These are phyloP conservation scores for Aspergillus fijiensis DNA, from an alignment of 2,329 filamentous ascomycete genomes.

Conservation along the genomic window DNA sequence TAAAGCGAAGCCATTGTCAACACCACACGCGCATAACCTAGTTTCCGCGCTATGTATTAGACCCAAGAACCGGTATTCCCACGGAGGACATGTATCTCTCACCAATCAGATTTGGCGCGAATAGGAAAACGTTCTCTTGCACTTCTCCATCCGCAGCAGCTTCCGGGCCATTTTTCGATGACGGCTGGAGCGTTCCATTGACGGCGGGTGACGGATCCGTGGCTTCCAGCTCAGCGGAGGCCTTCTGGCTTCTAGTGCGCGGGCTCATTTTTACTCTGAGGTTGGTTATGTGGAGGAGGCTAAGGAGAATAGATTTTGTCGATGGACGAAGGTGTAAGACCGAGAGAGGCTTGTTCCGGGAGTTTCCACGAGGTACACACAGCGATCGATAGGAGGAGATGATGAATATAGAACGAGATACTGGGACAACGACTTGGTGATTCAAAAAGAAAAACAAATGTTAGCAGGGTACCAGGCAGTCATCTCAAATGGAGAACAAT, in stretches of 20 bases:
- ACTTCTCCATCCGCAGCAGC: slow-evolving; percentile 33
- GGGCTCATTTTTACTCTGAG: slow-evolving; percentile 31
- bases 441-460: neutral
- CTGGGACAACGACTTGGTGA: neutral
- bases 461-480: neutral
- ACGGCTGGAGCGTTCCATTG: slow-evolving; percentile 33
- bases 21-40: slow-evolving; percentile 75
- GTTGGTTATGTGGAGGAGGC: neutral
- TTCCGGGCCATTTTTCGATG: slow-evolving; percentile 33
- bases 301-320: neutral
- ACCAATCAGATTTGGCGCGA: slow-evolving; percentile 82
- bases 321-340: slow-evolving; percentile 12
- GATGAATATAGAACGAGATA: neutral
- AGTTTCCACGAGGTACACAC: slow-evolving; percentile 12
- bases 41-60: slow-evolving; percentile 9
- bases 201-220: slow-evolving; percentile 29
- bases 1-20: slow-evolving; percentile 89
- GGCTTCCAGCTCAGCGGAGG: slow-evolving; percentile 31
- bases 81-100: slow-evolving; percentile 29
- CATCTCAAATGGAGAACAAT: neutral
- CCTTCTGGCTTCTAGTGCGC: slow-evolving; percentile 43
- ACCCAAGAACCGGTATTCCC: neutral
- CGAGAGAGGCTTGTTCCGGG: slow-evolving; percentile 16
- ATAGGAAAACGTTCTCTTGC: slow-evolving; percentile 76
- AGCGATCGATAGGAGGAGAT: neutral